Evolutionary conservation across 495 filamentous ascomycete species (phyloP), one percentile per base, ranked within the genome.

Genomic region (Polyplosphaeria fusca): DNA sequence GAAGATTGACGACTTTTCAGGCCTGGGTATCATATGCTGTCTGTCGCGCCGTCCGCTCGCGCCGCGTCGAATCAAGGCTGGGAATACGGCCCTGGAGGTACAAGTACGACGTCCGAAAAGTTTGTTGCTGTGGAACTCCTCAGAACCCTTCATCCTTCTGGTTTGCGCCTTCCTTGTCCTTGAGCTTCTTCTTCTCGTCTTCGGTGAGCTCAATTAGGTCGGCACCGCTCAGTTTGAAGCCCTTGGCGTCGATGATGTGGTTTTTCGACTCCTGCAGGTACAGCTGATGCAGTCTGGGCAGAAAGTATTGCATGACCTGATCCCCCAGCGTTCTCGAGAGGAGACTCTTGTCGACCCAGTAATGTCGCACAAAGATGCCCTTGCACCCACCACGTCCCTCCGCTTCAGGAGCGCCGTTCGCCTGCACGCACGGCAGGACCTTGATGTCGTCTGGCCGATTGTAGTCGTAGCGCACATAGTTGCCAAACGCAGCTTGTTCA

Each of bases 401-500:
- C 3, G 64, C 60, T 44, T 59, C 58, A 2, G 63, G 63, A 0
- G 63, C 63, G 11, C 63, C 67, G 37, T 58, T 76, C n/a, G 72
- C 72, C 40, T 74, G 72, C 2, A 61, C 62, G 45, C 72, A 76
- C 19, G 69, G 51, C 3, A 76, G 58, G 13, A 68, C 64, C 47
- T 67, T 67, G 25, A 74, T 67, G 55, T 74, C 71, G 3, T 71
- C 58, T 27, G 58, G 53, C 0, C 55, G 52, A 23, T 64, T 47
- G 57, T 69, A 74, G n/a, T 64, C 54, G 55, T 74, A 74, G 26
- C 73, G 70, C 18, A 73, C 28, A 42, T 68, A 70, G 39, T 70
- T 67, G 13, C 68, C 66, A 57, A 73, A 74, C 0, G 71, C 73
- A 16, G 61, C 67, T 47, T 76, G 73, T 51, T 74, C 73, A 45